phyloP scores from a whole-genome alignment of 2,329 filamentous ascomycete species.

The Xylariaceae sp. region DNA sequence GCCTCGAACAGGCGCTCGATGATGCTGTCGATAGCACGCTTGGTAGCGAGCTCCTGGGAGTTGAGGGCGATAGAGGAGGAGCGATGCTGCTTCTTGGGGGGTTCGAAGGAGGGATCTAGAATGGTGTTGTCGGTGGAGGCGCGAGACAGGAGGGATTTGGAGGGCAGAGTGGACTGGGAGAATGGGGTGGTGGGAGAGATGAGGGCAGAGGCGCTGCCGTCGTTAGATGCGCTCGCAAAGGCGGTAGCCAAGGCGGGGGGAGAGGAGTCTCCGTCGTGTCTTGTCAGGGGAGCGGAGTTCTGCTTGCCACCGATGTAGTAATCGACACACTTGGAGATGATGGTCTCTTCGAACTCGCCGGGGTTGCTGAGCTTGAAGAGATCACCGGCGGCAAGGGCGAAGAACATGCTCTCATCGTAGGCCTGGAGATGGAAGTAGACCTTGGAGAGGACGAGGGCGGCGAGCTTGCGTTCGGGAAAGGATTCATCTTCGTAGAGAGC shows the following conservation, averaged over 20 bases:
- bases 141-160: slow-evolving; percentile 90
- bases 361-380: slow-evolving; percentile 88
- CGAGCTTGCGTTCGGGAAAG: slow-evolving; percentile 90
- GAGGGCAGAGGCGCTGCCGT: slow-evolving; percentile 64
- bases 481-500: slow-evolving; percentile 94
- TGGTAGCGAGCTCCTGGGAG: slow-evolving; percentile 61
- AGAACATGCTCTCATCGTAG: slow-evolving; percentile 99
- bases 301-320: slow-evolving; percentile 82
- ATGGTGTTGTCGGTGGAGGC: slow-evolving; percentile 64
- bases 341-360: slow-evolving; percentile 97
- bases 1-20: slow-evolving; percentile 88
- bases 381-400: slow-evolving; percentile 90
- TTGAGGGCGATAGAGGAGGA: slow-evolving; percentile 62
- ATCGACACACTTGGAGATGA: slow-evolving; percentile 97
- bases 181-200: slow-evolving; percentile 92
- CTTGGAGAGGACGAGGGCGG: slow-evolving; percentile 91
- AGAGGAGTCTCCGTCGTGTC: slow-evolving; percentile 30
- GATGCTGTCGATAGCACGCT: slow-evolving; percentile 74
- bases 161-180: slow-evolving; percentile 86
- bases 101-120: slow-evolving; percentile 55
- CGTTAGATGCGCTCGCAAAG: slow-evolving; percentile 63
- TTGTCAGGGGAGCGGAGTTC: slow-evolving; percentile 45
- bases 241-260: slow-evolving; percentile 69
- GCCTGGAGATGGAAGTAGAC: slow-evolving; percentile 98
- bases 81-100: slow-evolving; percentile 48